Evolutionary conservation across 148 eudicot species (phyloP).

Genomic region (Mesembryanthemum crystallinum): DNA sequence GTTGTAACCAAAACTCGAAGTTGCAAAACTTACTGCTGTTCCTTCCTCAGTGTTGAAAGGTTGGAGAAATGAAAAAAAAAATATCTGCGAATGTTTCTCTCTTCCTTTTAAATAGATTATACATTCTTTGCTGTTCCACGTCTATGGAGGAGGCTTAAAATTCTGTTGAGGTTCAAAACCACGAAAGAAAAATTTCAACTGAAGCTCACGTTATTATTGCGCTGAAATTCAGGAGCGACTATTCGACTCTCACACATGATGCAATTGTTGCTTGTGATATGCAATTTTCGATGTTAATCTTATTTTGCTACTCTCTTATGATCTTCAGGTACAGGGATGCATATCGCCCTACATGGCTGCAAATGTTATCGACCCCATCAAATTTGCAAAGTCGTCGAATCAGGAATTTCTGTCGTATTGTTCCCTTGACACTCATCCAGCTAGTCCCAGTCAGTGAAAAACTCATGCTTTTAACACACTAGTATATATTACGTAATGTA

Average conservation of each 20-base stretch:
- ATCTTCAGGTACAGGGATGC: constrained; percentile 69
- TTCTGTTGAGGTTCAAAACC: too few relatives aligned
- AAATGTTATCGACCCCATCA: constrained; percentile 47
- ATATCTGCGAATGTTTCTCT: background rate
- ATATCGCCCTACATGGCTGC: constrained; percentile 78
- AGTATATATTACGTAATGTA: background rate
- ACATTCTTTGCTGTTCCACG: too few relatives aligned
- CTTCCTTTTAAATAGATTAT: too few relatives aligned
- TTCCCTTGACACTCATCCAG: background rate
- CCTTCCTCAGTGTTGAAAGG: background rate
- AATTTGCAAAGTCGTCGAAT: background rate
- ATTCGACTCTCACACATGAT: background rate
- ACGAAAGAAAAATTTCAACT: too few relatives aligned
- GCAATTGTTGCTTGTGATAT: background rate
- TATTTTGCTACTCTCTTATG: background rate
- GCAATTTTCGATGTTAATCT: too few relatives aligned
- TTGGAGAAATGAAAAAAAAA: background rate
- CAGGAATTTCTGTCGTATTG: background rate
- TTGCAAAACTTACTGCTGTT: background rate
- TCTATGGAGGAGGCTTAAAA: too few relatives aligned
- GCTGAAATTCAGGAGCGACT: background rate
- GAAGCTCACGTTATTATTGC: too few relatives aligned
- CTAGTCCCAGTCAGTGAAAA: background rate
- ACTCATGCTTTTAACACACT: background rate
- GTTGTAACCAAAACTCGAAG: background rate